These are phyloP conservation scores for Hirsutella minnesotensis DNA, from an alignment of 2,329 filamentous ascomycete genomes.

Conservation along the genomic window DNA sequence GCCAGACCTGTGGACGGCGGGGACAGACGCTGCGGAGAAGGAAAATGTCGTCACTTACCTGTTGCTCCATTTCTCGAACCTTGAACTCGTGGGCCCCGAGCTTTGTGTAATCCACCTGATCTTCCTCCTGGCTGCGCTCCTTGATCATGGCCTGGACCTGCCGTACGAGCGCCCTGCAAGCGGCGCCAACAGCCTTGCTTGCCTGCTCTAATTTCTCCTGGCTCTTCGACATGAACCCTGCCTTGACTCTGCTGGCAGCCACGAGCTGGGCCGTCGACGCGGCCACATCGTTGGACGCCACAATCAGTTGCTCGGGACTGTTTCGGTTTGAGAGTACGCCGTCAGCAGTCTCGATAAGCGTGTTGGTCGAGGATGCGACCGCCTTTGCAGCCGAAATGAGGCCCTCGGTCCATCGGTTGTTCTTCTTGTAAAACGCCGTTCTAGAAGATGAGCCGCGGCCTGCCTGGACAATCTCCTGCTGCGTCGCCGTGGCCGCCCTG, in stretches of 20 bases:
- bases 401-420: slow-evolving; percentile 98
- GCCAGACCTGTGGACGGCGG: not conserved
- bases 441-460: slow-evolving; percentile 77
- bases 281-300: slow-evolving; percentile 93
- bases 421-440: slow-evolving; percentile 98
- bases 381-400: slow-evolving; percentile 96
- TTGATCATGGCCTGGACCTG: slow-evolving; percentile 94
- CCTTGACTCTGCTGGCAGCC: slow-evolving; percentile 90
- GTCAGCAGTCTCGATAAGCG: slow-evolving; percentile 93
- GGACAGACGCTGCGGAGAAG: not conserved
- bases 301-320: slow-evolving; percentile 92
- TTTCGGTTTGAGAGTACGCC: slow-evolving; percentile 87
- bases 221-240: slow-evolving; percentile 93
- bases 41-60: slow-evolving; percentile 50
- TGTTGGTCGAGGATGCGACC: slow-evolving; percentile 86
- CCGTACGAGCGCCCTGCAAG: slow-evolving; percentile 76
- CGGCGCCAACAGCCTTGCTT: slow-evolving; percentile 82
- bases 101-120: slow-evolving; percentile 77
- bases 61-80: slow-evolving; percentile 97
- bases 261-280: slow-evolving; percentile 95
- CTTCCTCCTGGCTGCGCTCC: slow-evolving; percentile 70
- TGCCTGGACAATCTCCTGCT: slow-evolving; percentile 92
- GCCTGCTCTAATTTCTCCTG: slow-evolving; percentile 86
- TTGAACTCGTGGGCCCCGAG: slow-evolving; percentile 95
- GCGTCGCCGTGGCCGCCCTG: slow-evolving; percentile 83